These are phyloP conservation scores for Xylariomycetidae sp. DNA, from an alignment of 2,329 filamentous ascomycete genomes.

Conservation along the genomic window DNA sequence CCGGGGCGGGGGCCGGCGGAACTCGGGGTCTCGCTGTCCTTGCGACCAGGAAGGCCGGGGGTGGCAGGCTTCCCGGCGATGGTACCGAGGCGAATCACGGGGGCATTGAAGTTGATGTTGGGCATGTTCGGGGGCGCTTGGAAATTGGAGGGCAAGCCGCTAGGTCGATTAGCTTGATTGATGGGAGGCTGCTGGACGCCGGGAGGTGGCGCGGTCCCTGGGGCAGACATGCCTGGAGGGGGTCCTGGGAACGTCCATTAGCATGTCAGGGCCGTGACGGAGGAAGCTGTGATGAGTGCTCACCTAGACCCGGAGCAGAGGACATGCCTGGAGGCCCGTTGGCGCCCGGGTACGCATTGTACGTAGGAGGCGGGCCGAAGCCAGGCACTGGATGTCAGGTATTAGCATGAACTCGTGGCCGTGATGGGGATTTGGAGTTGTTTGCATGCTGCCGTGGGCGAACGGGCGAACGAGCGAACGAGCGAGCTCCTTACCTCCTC, in stretches of 20 bases:
- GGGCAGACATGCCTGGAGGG: slow-evolving; percentile 76
- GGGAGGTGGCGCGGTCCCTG: slow-evolving; percentile 72
- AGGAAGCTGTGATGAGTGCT: slow-evolving; percentile 25
- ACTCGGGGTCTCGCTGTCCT: slow-evolving; percentile 36
- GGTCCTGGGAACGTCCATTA: slow-evolving; percentile 47
- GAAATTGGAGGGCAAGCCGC: slow-evolving; percentile 74
- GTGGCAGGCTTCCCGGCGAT: slow-evolving; percentile 56
- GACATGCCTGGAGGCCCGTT: slow-evolving; percentile 61
- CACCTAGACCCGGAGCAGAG: slow-evolving; percentile 78
- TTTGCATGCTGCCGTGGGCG: neutral
- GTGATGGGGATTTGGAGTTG: no score
- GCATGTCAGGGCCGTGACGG: slow-evolving; percentile 7
- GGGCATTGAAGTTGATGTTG: slow-evolving; percentile 97
- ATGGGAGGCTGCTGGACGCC: slow-evolving; percentile 70
- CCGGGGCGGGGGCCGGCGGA: slow-evolving; percentile 38
- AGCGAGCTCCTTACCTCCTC: slow-evolving; percentile 28
- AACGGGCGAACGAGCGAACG: neutral
- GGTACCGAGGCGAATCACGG: slow-evolving; percentile 88
- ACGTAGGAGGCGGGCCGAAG: slow-evolving; percentile 71
- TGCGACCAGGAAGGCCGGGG: slow-evolving; percentile 34
- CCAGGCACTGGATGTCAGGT: slow-evolving; percentile 45
- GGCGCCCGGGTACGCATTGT: slow-evolving; percentile 61
- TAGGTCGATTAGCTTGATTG: slow-evolving; percentile 73
- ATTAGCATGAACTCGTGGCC: no score
- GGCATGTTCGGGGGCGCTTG: slow-evolving; percentile 87